Percentiles rank a stretch among this genome's conserved stretches.
Conservation (phyloP, 2,329 filamentous ascomycete genomes). For the Aureobasidium leucospermi region DNA sequence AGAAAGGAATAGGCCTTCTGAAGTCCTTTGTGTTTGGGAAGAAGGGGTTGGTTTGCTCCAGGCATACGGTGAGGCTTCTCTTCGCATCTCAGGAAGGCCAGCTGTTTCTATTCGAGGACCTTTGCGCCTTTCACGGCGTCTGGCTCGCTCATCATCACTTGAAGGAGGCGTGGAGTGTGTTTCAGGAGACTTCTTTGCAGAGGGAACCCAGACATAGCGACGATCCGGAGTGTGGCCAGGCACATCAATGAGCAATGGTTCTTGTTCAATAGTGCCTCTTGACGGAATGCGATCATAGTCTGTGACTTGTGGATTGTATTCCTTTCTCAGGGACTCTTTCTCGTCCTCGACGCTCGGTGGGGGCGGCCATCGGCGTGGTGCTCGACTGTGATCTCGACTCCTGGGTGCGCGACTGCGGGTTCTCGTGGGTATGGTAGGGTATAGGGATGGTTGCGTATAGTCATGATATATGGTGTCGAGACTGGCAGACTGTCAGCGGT, state of each 20-base stretch:
- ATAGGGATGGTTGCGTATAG: slow-evolving; percentile 20
- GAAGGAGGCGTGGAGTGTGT: slow-evolving; percentile 27
- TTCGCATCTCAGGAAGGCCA: slow-evolving; percentile 32
- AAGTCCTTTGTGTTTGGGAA: slow-evolving; percentile 21
- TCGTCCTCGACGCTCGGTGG: slow-evolving; percentile 65
- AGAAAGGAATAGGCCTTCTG: slow-evolving; percentile 38
- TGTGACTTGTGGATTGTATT: slow-evolving; percentile 41
- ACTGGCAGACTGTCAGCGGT: slow-evolving; percentile 19
- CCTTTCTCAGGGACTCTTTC: slow-evolving; percentile 52
- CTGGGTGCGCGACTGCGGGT: slow-evolving; percentile 6
- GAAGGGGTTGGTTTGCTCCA: slow-evolving; percentile 28
- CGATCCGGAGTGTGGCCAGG: slow-evolving; percentile 43
- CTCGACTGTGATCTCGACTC: not conserved
- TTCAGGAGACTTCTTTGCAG: slow-evolving; percentile 17
- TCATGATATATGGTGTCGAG: slow-evolving; percentile 18
- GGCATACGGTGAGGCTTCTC: slow-evolving; percentile 40
- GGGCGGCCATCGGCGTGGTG: slow-evolving; percentile 43
- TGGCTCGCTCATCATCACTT: slow-evolving; percentile 30
- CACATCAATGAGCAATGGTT: slow-evolving; percentile 59
- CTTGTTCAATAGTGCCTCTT: slow-evolving; percentile 60
- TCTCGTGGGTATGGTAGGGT: slow-evolving; percentile 23
- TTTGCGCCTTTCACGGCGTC: slow-evolving; percentile 21
- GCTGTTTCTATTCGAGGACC: slow-evolving; percentile 28
- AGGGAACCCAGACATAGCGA: slow-evolving; percentile 53
- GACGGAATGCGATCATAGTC: slow-evolving; percentile 49